Evolutionary conservation across 805 yeast species (phyloP), one percentile per base, ranked within the genome.

Genomic region (Starmerella ratchasimensis): DNA sequence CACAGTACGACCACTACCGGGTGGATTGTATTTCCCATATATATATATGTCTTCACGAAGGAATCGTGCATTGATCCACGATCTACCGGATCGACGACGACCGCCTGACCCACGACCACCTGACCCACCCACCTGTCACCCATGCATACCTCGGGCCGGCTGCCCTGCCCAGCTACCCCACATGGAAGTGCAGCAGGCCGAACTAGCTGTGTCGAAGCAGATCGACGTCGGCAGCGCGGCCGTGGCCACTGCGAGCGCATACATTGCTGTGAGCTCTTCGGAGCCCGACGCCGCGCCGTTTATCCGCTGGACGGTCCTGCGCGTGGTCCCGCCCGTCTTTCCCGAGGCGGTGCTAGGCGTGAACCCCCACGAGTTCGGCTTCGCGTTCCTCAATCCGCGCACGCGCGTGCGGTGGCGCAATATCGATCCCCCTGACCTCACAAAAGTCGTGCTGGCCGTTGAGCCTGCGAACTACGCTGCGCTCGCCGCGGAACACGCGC

Each of bases 381-480:
- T 31, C n/a, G 5, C 19, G 11, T 30, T 18, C 17, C 21, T 37
- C 21, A 18, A 24, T 4, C 38, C 38, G 6, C 35, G 31, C 19
- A 34, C 39, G 20, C 29, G 23, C 9, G 25, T 43, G 3, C 19
- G 39, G 2, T 39, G 43, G 44, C 15, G 14, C 10, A 11, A 33
- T 36, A 32, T 46, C 25, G 21, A 26, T 25, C 44, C 50, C 15
- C 44, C 29, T 25, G 22, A 21, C 5, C 61, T 76, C 19, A 60
- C 63, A 0, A 52, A 50, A 4, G 49, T 55, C 9, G 59, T 75
- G 10, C 45, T 68, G 3, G 58, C 62, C 5, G 61, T 70, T 5
- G 72, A 71, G 4, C 58, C 61, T 1, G 63, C 65, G 9, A 65
- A 70, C 5, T 79, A 75, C 19, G 51, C 52, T 5, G 53, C 61